Percentiles rank a stretch among this genome's conserved stretches.
phyloP scores from a whole-genome alignment of 176 grass and related monocot genomes.

The Oropetium thomaeum region DNA sequence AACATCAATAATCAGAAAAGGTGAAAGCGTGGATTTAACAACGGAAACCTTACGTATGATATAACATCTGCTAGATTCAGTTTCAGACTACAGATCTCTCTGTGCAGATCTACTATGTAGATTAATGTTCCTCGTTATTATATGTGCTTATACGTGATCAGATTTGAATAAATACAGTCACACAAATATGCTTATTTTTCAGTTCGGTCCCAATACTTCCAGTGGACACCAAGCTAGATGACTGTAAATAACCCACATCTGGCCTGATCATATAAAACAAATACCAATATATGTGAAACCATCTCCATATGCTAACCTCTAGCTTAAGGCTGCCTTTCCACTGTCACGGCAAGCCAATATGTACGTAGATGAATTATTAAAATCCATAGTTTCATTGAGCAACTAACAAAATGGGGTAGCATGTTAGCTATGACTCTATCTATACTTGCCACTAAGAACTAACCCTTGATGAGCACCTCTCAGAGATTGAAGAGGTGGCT shows the following conservation, averaged over 20 bases:
- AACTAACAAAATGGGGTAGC: too few relatives aligned
- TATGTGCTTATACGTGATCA: background rate
- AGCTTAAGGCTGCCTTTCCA: too few relatives aligned
- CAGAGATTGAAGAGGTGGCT: too few relatives aligned
- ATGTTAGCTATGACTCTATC: too few relatives aligned
- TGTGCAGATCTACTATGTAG: constrained; percentile 14
- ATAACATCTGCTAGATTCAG: constrained; percentile 22
- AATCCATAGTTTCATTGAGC: too few relatives aligned
- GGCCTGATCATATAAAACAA: background rate
- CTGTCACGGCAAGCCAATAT: too few relatives aligned
- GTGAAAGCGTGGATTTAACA: background rate
- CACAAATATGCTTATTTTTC: background rate
- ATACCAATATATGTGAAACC: background rate
- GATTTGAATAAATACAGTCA: background rate
- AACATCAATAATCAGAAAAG: background rate
- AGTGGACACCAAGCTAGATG: background rate
- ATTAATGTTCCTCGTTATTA: background rate
- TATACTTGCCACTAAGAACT: too few relatives aligned
- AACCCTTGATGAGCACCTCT: too few relatives aligned
- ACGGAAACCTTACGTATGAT: constrained; percentile 1
- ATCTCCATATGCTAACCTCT: too few relatives aligned
- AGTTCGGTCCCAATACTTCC: too few relatives aligned
- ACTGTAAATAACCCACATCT: background rate
- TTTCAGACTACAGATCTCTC: constrained; percentile 4
- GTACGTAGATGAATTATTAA: too few relatives aligned